Evolutionary conservation across 1,284 basidiomycete genomes (phyloP).

Genomic region (Chalciporus sp.): DNA sequence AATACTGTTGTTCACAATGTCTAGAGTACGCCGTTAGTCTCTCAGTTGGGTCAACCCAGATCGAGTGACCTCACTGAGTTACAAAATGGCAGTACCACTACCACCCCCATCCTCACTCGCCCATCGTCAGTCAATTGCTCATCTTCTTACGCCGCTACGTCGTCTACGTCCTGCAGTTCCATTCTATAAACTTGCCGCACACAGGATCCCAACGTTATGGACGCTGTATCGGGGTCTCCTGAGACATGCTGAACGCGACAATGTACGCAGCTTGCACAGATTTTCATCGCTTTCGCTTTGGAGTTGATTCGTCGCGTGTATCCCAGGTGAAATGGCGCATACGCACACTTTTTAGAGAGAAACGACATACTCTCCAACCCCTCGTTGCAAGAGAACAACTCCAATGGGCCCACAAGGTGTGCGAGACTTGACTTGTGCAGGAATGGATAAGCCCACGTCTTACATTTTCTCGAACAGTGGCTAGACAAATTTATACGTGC

Average conservation of each 20-base stretch:
- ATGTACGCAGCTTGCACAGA: conserved; percentile 44
- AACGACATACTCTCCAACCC: conserved; percentile 53
- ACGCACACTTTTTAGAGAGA: conserved; percentile 52
- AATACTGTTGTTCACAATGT: too few relatives aligned
- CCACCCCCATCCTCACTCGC: conserved; percentile 40
- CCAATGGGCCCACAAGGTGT: conserved; percentile 54
- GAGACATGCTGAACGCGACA: conserved; percentile 51
- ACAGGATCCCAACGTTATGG: conserved; percentile 77
- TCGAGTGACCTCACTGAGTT: too few relatives aligned
- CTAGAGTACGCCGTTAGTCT: too few relatives aligned
- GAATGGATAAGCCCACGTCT: neutral
- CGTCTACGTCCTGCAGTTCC: conserved; percentile 63
- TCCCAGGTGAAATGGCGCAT: conserved; percentile 61
- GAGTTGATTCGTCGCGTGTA: neutral
- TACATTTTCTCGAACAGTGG: conserved; percentile 46
- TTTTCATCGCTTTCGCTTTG: neutral
- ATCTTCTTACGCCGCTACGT: conserved; percentile 56
- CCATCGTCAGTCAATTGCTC: conserved; percentile 55
- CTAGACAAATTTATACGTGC: conserved; percentile 60
- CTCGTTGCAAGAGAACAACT: conserved; percentile 48
- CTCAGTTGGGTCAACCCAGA: too few relatives aligned
- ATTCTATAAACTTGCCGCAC: conserved; percentile 71
- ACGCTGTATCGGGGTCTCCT: conserved; percentile 73
- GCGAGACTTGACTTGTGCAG: neutral
- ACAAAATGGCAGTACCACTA: conserved; percentile 17